Base-by-base conservation (phyloP, 345 rosid species). In the Firmiana major region DNA sequence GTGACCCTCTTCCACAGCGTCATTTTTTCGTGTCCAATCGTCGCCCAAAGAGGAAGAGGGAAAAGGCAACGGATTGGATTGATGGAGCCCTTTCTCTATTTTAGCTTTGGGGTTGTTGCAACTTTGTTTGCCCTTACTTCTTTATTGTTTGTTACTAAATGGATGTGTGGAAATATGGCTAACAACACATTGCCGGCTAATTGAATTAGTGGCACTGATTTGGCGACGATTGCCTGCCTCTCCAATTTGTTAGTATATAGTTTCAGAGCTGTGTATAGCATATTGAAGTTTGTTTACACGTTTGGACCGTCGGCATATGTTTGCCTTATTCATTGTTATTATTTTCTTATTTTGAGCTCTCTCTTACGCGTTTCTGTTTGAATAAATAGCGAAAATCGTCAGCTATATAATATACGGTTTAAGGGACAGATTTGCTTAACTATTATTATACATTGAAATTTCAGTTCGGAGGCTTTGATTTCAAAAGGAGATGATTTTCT, bases 1-100 rank as follows among this genome's bases (percentile, higher is more conserved):
- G 89, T 79, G 34, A 86, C 93, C 71, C 87, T 87, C 67, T 78
- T 87, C 98, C 95, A 90, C 24, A 93, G 81, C 90, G 75, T 84
- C 95, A 88, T 88, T 63, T 66, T 26, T 34, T 46, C 31, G 26
- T 64, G 74, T 66, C 13, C 8, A 38, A n/a, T 38, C 73, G 64
- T 69, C 28, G 17, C 45, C 45, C 24, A 34, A 10, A 31, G 55
- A 16, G 36, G 54, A 16, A 22, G 3, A 5, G 26, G 16, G 28
- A 16, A 53, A 19, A 53, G 4, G 22, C 58, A 17, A 9, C 21
- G 22, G 58, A 53, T 53, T 11, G 9, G 51, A 48, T 8, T 51
- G 28, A 13, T 7, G 46, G 54, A 45, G 5, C 60, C 65, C 63
- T 49, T 38, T 34, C 79, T n/a, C 72, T 80, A 77, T 81, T 79